Evolutionary conservation across 225 moss, liverwort and hornwort genomes (phyloP), one percentile per base, ranked within the genome.

Genomic region (Pseudisothecium myosuroides): DNA sequence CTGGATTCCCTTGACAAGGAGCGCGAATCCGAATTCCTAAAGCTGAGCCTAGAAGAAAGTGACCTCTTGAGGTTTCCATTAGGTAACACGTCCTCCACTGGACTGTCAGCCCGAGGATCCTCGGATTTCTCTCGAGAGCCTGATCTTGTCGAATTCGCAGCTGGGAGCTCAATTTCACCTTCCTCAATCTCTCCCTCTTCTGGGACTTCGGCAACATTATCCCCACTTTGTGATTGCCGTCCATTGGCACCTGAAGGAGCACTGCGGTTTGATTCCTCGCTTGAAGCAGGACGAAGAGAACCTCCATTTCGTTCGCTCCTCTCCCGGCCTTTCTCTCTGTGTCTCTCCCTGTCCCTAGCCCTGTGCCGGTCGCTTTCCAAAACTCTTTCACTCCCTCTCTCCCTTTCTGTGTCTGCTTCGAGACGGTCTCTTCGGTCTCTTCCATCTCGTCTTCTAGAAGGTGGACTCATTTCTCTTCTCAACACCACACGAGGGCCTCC

Each of bases 131-230:
- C 95, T 83, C 73, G 85, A 37, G 94, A 92, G 83, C 66, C 81
- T 85, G 95, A 91, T 80, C 94, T 83, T 43, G 92, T 87, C 60
- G 81, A 81, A 69, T 87, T 83, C 39, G 90, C 89, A 73, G 87
- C 68, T 82, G 91, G 92, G 32, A 99, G 92, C 88, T 97, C 99
- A 91, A 99, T 97, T 94, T 99, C 99, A 39, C 99, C 99, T 93
- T 99, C 99, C 92, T 99, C 99, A 72, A 99, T 91, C 85, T 99
- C 99, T 90, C 99, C 99, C 93, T 99, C 99, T 93, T 97, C 99
- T 56, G 91, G 92, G 24, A 93, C 96, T 82, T 95, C 95, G 69
- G 91, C 89, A 87, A 88, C 89, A 91, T 89, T 93, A 71, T 91
- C 92, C 49, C 88, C 90, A 72, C 75, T 88, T 83, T 92, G 88